Evolutionary conservation across 106 monocot genomes (phyloP), one percentile per base, ranked within the genome.

Genomic region (Phalaenopsis equestris): DNA sequence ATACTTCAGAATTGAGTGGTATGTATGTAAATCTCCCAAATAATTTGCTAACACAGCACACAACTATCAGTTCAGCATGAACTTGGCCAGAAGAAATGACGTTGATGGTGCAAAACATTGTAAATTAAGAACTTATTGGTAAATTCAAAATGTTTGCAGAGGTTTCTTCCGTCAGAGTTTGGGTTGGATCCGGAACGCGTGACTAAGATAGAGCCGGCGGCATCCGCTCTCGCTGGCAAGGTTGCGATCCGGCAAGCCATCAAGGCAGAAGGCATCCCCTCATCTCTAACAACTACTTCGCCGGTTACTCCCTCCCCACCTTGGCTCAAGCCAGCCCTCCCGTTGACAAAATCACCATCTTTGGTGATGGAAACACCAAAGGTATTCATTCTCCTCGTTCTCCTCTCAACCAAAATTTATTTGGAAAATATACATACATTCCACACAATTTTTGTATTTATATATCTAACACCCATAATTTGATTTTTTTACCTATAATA

Each of bases 321-420:
- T 79, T 93, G 5, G 83, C 75, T 6, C 90, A 93, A 52, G 49
- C 23, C 0, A 72, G 64, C 16, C 83, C 83, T 75, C 91, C 91
- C 3, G 84, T 70, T 0, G 93, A 91, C 43, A 93, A 86, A 61
- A 81, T 87, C 73, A 39, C 61, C 57, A 89, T 93, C 72, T 72
- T 91, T n/a, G 91, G 93, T 6, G 93, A 93, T 80, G 93, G 93
- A 39, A 91, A 89, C 73, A 7, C 48, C 42, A 91, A 87, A 88
- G 93, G 93, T 88, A 84, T 14, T 52, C 52, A 52, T 52, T 3
- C 43, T 45, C 43, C 6, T 45, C 6, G 6, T 3, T 45, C 6
- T 45, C 43, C 1, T 45, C 6, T 45, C 5, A 45, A 45, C 43
- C 0, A 45, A 45, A 45, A 0, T 45, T 45, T 45, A 45, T 45